Evolutionary conservation across 257 asterid genomes (phyloP).

Genomic region (Verbascum thapsus): DNA sequence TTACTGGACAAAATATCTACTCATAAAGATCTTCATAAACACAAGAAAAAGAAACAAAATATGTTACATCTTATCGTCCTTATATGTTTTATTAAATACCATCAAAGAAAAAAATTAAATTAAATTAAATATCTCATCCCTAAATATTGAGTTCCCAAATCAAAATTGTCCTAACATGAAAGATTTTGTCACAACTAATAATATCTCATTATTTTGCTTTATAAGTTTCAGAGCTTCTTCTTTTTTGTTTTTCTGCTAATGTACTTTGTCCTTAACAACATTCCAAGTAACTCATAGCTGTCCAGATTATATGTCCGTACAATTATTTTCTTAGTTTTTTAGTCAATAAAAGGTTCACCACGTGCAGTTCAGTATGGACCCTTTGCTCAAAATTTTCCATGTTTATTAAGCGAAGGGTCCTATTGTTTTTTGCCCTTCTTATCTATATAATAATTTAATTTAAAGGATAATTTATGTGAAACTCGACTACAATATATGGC

Average conservation of each 20-base stretch:
- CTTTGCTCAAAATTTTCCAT: conserved; percentile 11
- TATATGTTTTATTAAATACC: too few species aligned
- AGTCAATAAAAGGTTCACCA: conserved; percentile 18
- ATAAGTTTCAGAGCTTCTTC: not conserved
- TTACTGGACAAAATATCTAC: conserved; percentile 28
- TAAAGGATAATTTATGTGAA: too few species aligned
- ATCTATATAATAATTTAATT: too few species aligned
- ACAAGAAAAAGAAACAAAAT: not conserved
- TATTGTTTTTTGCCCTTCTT: too few species aligned
- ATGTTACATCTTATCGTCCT: conserved; percentile 15
- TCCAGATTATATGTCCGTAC: conserved; percentile 19
- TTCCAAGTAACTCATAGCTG: conserved; percentile 35
- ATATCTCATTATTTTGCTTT: not conserved
- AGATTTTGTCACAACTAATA: conserved; percentile 1
- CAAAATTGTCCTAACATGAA: conserved; percentile 12
- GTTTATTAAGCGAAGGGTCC: not conserved
- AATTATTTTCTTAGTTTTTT: conserved; percentile 38
- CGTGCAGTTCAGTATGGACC: conserved; percentile 11
- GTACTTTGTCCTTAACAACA: conserved; percentile 4
- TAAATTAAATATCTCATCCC: too few species aligned
- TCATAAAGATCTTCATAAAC: not conserved
- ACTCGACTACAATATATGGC: too few species aligned
- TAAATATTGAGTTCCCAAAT: conserved; percentile 2
- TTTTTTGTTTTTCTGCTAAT: conserved; percentile 2
- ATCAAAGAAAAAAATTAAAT: too few species aligned